Evolutionary conservation across 495 filamentous ascomycete species (phyloP).

Genomic region (Terfezia boudieri): DNA sequence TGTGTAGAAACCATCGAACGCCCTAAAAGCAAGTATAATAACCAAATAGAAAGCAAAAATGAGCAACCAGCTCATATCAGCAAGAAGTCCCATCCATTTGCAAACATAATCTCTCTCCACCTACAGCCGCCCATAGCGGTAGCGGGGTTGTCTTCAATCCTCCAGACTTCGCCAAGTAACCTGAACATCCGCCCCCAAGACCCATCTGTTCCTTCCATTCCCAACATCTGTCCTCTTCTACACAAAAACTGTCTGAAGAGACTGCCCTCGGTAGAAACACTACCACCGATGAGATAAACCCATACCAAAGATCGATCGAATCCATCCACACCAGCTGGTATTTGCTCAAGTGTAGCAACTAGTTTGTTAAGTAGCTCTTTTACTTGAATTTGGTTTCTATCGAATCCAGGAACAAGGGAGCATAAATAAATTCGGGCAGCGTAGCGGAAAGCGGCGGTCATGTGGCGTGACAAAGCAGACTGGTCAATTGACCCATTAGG

Average conservation of each 20-base stretch:
- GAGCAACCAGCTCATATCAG: constrained; percentile 40
- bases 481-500: constrained; percentile 55
- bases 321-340: constrained; percentile 58
- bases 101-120: constrained; percentile 89
- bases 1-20: too few species aligned
- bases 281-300: constrained; percentile 74
- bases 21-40: too few species aligned
- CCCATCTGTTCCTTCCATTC: constrained; percentile 53
- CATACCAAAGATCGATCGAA: constrained; percentile 83
- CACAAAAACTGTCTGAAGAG: constrained; percentile 62
- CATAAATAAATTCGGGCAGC: constrained; percentile 90
- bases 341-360: constrained; percentile 44
- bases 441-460: constrained; percentile 70
- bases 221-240: constrained; percentile 38
- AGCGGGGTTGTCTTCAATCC: constrained; percentile 22
- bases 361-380: constrained; percentile 52
- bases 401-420: constrained; percentile 73
- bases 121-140: constrained; percentile 41
- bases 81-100: constrained; percentile 78
- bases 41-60: background rate
- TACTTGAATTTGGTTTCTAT: constrained; percentile 44
- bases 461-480: constrained; percentile 59
- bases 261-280: constrained; percentile 43
- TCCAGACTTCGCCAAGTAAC: constrained; percentile 68
- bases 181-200: constrained; percentile 67